Conservation (phyloP, 2,329 filamentous ascomycete genomes). For the Nannizzia gypsea region DNA sequence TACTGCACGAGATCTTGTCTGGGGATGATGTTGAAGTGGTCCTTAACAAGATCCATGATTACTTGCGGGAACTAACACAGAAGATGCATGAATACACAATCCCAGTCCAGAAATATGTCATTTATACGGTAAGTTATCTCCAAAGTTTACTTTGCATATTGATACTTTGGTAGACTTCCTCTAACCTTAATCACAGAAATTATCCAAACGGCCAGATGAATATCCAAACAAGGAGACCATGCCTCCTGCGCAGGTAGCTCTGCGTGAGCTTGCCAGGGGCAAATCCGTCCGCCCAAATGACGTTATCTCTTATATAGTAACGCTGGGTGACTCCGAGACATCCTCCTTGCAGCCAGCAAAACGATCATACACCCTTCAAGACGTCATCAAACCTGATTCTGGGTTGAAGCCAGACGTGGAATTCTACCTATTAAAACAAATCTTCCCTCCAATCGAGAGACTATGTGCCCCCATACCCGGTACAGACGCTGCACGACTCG, state of each 20-base stretch:
- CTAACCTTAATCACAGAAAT: conserved; percentile 46
- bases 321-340: conserved; percentile 52
- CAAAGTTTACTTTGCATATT: background rate
- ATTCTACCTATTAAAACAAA: conserved; percentile 96
- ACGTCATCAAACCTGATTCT: conserved; percentile 66
- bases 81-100: conserved; percentile 76
- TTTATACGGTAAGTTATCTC: conserved; percentile 55
- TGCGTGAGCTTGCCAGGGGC: conserved; percentile 74
- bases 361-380: conserved; percentile 75
- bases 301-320: conserved; percentile 93
- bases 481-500: conserved; percentile 78
- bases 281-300: conserved; percentile 86
- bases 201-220: conserved; percentile 84
- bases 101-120: conserved; percentile 80
- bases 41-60: conserved; percentile 82
- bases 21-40: conserved; percentile 84
- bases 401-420: conserved; percentile 81
- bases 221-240: conserved; percentile 91
- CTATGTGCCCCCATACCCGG: conserved; percentile 91
- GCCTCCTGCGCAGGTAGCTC: conserved; percentile 92
- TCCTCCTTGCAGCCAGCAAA: conserved; percentile 57
- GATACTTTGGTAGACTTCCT: background rate
- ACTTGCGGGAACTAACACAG: conserved; percentile 68
- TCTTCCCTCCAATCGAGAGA: conserved; percentile 93
- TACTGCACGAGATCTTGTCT: conserved; percentile 89